These are phyloP conservation scores for Physcia stellaris DNA, from an alignment of 495 filamentous ascomycete genomes.

Conservation along the genomic window DNA sequence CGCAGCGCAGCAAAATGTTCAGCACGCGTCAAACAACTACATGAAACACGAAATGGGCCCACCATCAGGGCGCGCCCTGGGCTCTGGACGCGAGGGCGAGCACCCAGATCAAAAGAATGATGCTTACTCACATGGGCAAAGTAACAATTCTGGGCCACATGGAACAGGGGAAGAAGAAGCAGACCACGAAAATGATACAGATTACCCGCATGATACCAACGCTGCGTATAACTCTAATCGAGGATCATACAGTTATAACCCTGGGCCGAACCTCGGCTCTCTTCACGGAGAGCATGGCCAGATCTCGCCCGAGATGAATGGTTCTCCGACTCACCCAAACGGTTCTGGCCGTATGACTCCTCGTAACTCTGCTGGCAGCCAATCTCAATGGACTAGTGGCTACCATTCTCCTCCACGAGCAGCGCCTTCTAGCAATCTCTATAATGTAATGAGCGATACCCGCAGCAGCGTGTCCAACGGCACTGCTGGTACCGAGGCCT, in stretches of 20 bases:
- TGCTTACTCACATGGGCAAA: conserved; percentile 41
- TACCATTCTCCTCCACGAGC: conserved; percentile 72
- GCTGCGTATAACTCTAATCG: conserved; percentile 53
- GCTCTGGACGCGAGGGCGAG: conserved; percentile 42
- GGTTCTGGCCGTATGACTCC: conserved; percentile 82
- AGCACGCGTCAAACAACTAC: conserved; percentile 48
- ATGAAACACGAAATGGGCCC: conserved; percentile 89
- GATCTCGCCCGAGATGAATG: conserved; percentile 71
- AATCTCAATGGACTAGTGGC: conserved; percentile 61
- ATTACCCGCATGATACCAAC: conserved; percentile 64
- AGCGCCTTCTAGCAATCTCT: conserved; percentile 61
- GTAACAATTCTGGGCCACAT: conserved; percentile 38
- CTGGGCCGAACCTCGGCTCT: conserved; percentile 46
- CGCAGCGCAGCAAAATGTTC: conserved; percentile 43
- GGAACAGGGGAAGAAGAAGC: conserved; percentile 47
- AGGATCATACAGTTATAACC: conserved; percentile 53
- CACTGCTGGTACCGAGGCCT: conserved; percentile 45
- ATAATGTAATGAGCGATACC: conserved; percentile 82
- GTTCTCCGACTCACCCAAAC: conserved; percentile 72
- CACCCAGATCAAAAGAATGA: conserved; percentile 55
- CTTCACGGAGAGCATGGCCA: conserved; percentile 66
- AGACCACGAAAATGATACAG: conserved; percentile 64
- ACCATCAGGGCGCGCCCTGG: conserved; percentile 47
- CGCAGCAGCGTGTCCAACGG: conserved; percentile 56
- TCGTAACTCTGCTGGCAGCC: conserved; percentile 44